Percentiles rank a stretch among this genome's conserved stretches.
phyloP scores from a whole-genome alignment of 352 stramenopile species.

The Phytophthora citrophthora region DNA sequence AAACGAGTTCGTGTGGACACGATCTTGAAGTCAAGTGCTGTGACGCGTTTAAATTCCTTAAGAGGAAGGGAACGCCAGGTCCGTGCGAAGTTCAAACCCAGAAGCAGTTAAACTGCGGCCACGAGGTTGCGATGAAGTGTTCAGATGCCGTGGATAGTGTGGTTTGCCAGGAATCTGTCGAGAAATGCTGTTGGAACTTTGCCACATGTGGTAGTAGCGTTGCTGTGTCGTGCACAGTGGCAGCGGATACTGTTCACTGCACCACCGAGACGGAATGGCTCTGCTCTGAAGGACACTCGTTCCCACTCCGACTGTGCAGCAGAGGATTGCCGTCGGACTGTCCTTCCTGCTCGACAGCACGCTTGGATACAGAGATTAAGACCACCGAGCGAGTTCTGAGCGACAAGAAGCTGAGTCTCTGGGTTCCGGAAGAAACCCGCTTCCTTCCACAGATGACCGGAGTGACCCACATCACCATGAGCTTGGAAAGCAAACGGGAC shows the following conservation, averaged over 20 bases:
- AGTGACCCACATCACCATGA: conserved; percentile 32
- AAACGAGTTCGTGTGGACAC: conserved; percentile 58
- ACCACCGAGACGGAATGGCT: conserved; percentile 43
- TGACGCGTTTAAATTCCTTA: conserved; percentile 51
- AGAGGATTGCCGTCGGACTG: conserved; percentile 57
- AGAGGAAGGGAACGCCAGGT: conserved; percentile 7
- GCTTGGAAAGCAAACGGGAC: conserved; percentile 26
- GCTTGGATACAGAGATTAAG: conserved; percentile 40
- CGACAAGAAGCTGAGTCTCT: conserved; percentile 17
- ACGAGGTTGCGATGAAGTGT: conserved; percentile 51
- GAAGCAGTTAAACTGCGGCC: conserved; percentile 50
- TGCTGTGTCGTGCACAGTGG: conserved; percentile 23
- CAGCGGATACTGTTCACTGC: conserved; percentile 44
- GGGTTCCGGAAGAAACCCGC: conserved; percentile 11
- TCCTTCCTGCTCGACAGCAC: conserved; percentile 48
- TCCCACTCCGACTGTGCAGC: conserved; percentile 52
- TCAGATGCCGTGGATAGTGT: conserved; percentile 37
- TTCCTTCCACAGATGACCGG: conserved; percentile 25
- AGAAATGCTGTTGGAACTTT: conserved; percentile 72
- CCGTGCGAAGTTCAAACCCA: conserved; percentile 34
- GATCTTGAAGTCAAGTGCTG: conserved; percentile 62
- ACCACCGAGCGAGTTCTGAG: conserved; percentile 18
- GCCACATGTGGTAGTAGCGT: conserved; percentile 43
- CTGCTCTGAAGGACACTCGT: conserved; percentile 47
- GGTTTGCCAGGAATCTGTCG: conserved; percentile 42